Evolutionary conservation across 2,329 filamentous ascomycete genomes (phyloP).

Genomic region (Fusarium domesticum): DNA sequence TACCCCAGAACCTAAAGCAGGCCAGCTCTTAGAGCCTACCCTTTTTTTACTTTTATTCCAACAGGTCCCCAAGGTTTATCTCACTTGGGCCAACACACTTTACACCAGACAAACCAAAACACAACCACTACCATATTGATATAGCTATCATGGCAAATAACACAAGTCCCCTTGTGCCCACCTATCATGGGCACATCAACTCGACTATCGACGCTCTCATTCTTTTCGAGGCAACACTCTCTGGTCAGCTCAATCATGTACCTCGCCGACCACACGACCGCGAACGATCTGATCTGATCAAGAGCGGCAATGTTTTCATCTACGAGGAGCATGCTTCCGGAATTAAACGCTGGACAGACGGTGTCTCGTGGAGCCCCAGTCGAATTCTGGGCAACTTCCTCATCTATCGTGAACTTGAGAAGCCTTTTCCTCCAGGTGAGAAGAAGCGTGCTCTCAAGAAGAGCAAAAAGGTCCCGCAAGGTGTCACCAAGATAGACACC

Average conservation of each 20-base stretch:
- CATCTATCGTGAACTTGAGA: conserved; percentile 77
- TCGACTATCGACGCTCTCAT: conserved; percentile 73
- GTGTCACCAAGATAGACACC: conserved; percentile 36
- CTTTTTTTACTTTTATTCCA: no score
- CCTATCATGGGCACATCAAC: conserved; percentile 64
- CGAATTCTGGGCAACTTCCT: conserved; percentile 82
- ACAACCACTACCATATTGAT: no score
- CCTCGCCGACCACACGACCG: conserved; percentile 82
- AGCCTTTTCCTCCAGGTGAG: conserved; percentile 75
- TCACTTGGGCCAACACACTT: no score
- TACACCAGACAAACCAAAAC: no score
- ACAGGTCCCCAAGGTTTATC: no score
- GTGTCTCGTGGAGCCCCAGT: conserved; percentile 86
- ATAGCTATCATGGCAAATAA: conserved; percentile 26
- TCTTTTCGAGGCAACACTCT: conserved; percentile 75
- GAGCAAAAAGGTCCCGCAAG: conserved; percentile 42
- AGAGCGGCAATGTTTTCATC: conserved; percentile 83
- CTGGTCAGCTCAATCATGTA: conserved; percentile 69
- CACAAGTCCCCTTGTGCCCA: conserved; percentile 51
- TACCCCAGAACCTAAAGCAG: no score
- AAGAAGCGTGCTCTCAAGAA: conserved; percentile 82
- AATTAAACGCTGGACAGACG: conserved; percentile 93
- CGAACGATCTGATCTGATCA: conserved; percentile 73
- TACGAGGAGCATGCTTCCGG: conserved; percentile 89
- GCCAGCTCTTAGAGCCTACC: no score